Percentiles rank a stretch among this genome's conserved stretches.
These are phyloP conservation scores for Suillus brevipes DNA, from an alignment of 768 basidiomycete species.

Conservation along the genomic window DNA sequence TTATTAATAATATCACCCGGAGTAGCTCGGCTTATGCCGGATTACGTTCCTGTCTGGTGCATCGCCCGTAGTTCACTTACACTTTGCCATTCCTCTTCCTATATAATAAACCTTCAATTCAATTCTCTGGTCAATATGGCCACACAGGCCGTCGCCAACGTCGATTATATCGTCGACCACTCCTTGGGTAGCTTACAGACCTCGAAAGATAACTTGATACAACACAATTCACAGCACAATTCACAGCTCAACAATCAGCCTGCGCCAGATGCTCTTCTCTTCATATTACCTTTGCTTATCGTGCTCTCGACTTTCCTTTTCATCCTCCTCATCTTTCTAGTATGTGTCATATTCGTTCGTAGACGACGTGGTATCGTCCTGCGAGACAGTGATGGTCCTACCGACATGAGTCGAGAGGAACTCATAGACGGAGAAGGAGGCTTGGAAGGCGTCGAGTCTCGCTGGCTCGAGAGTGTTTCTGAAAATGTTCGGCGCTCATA, in stretches of 20 bases:
- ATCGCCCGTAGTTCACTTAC: constrained; percentile 1
- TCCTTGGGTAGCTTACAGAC: constrained; percentile 7
- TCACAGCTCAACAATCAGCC: constrained; percentile 17
- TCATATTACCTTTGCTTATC: constrained; percentile 92
- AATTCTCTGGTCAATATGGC: constrained; percentile 10
- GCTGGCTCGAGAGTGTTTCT: constrained; percentile 86
- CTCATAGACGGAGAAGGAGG: constrained; percentile 90
- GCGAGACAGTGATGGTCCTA: constrained; percentile 86
- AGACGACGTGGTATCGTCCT: constrained; percentile 75
- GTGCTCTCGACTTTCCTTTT: constrained; percentile 92
- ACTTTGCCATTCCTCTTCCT: background rate
- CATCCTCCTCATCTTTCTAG: constrained; percentile 86
- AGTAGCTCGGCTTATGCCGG: constrained; percentile 7
- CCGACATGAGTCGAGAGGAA: constrained; percentile 92
- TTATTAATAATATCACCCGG: background rate
- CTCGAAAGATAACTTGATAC: constrained; percentile 9
- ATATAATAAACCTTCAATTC: constrained; percentile 1
- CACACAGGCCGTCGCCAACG: constrained; percentile 7
- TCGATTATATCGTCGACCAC: constrained; percentile 5
- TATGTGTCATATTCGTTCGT: constrained; percentile 85
- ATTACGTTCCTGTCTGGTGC: constrained; percentile 20
- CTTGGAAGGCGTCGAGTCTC: constrained; percentile 85
- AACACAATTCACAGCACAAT: constrained; percentile 1
- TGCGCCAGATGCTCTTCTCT: constrained; percentile 68
- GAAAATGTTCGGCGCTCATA: constrained; percentile 73